Percentiles rank a stretch among this genome's conserved stretches.
Evolutionary conservation across 306 rosid species (phyloP).

Genomic region (Mimosa pudica): DNA sequence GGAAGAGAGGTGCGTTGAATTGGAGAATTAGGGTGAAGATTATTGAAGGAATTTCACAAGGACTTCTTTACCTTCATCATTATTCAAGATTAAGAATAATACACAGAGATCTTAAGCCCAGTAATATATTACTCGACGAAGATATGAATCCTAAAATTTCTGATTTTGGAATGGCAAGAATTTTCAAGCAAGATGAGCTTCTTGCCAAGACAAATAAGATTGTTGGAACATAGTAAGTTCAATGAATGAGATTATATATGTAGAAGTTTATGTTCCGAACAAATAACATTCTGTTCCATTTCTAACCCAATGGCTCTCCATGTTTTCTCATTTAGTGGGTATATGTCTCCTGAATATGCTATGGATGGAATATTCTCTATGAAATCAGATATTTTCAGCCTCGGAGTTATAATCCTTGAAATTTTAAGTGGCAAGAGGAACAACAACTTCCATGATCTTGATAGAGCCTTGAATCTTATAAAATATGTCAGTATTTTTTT

Average conservation of each 20-base stretch:
- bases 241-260: neutral
- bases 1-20: neutral
- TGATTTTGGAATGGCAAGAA: slow-evolving; percentile 38
- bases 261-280: neutral
- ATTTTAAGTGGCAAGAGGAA: slow-evolving; percentile 39
- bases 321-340: neutral
- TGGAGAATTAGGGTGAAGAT: slow-evolving; percentile 20
- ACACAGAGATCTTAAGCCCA: slow-evolving; percentile 36
- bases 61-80: slow-evolving; percentile 30
- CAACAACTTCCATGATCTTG: slow-evolving; percentile 13
- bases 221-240: slow-evolving; percentile 39
- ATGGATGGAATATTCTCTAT: slow-evolving; percentile 37
- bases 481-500: slow-evolving; percentile 35
- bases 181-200: slow-evolving; percentile 10
- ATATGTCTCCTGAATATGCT: slow-evolving; percentile 21
- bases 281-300: neutral
- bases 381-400: slow-evolving; percentile 38
- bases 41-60: slow-evolving; percentile 34
- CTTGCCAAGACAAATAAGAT: slow-evolving; percentile 30
- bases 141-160: slow-evolving; percentile 38
- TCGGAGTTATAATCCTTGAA: slow-evolving; percentile 38
- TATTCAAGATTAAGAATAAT: slow-evolving; percentile 23
- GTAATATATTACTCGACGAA: slow-evolving; percentile 39
- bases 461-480: slow-evolving; percentile 27
- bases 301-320: neutral